Evolutionary conservation across 345 rosid species (phyloP).

Genomic region (Eucalyptus camaldulensis): DNA sequence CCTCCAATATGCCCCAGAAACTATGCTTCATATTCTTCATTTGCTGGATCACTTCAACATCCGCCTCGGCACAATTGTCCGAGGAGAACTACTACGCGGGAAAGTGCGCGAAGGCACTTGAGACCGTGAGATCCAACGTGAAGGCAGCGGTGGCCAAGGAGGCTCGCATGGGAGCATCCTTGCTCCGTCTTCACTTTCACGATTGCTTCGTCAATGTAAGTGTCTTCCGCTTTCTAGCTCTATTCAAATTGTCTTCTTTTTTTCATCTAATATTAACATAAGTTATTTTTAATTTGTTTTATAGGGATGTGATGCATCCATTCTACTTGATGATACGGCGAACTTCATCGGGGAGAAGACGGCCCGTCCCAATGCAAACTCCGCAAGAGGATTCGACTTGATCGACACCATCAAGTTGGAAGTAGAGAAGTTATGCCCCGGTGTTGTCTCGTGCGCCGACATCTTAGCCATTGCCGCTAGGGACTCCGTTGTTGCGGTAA

Average conservation of each 20-base stretch:
- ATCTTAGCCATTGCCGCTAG: neutral
- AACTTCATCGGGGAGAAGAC: neutral
- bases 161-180: constrained; percentile 27
- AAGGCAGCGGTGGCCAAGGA: constrained; percentile 10
- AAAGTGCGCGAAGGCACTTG: neutral
- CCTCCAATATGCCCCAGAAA: too few relatives aligned
- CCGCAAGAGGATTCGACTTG: neutral
- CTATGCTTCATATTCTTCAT: too few relatives aligned
- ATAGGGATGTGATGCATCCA: neutral
- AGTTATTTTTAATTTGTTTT: too few relatives aligned
- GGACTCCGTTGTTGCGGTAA: neutral
- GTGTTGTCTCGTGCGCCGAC: neutral
- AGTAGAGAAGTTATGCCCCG: neutral
- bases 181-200: constrained; percentile 20
- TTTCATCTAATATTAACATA: too few relatives aligned
- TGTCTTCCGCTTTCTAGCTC: neutral
- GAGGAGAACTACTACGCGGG: neutral
- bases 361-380: neutral
- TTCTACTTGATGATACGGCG: neutral
- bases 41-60: too few relatives aligned
- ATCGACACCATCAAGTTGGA: neutral
- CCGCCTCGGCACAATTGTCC: neutral
- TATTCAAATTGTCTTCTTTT: too few relatives aligned
- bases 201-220: constrained; percentile 24
- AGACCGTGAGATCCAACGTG: neutral